phyloP scores from a whole-genome alignment of 371 early-diverging fungal genomes.

The Lichtheimia ornata region DNA sequence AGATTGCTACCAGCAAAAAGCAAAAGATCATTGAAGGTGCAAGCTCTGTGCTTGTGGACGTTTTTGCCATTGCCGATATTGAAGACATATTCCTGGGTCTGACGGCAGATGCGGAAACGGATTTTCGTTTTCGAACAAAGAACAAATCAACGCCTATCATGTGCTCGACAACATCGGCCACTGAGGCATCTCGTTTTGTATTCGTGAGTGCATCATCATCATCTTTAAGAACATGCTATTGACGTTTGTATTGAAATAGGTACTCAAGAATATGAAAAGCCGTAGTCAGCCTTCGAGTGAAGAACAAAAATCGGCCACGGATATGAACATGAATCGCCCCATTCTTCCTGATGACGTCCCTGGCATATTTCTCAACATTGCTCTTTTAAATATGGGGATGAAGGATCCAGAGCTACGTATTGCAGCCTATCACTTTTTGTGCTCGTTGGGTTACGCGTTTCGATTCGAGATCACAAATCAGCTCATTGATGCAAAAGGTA shows the following conservation, averaged over 20 bases:
- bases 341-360: constrained; percentile 88
- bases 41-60: constrained; percentile 75
- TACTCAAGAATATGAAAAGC: constrained; percentile 68
- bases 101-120: constrained; percentile 57
- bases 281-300: constrained; percentile 45
- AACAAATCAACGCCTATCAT: constrained; percentile 31
- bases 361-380: constrained; percentile 88
- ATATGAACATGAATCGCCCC: constrained; percentile 16
- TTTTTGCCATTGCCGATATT: constrained; percentile 83
- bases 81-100: constrained; percentile 59
- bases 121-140: constrained; percentile 72
- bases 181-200: constrained; percentile 5
- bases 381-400: constrained; percentile 80
- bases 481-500: constrained; percentile 76
- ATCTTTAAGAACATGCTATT: background rate
- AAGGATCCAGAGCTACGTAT: constrained; percentile 75
- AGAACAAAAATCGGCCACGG: background rate
- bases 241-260: constrained; percentile 11
- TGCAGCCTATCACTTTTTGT: constrained; percentile 84
- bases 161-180: background rate
- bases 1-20: constrained; percentile 64
- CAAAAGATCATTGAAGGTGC: constrained; percentile 67
- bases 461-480: constrained; percentile 79
- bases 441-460: constrained; percentile 74
- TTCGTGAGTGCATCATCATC: background rate